phyloP scores from a whole-genome alignment of 1,284 basidiomycete species.

The Pyrrhoderma noxium region DNA sequence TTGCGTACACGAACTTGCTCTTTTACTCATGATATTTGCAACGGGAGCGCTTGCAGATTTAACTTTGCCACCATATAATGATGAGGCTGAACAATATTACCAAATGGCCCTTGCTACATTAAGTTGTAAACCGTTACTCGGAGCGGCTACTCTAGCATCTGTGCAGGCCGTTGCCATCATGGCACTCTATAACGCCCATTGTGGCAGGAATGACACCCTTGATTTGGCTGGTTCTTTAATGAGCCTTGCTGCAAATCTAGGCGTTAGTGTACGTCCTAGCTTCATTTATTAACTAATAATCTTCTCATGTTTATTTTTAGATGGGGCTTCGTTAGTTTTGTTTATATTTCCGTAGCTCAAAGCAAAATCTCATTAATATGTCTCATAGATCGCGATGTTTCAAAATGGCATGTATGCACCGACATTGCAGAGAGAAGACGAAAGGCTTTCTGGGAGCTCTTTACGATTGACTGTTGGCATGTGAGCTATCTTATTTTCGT shows the following conservation, averaged over 20 bases:
- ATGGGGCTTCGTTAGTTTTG: conserved; percentile 26
- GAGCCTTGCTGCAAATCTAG: conserved; percentile 24
- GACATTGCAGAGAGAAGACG: conserved; percentile 34
- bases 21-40: conserved; percentile 22
- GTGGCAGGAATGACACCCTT: conserved; percentile 23
- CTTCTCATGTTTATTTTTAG: conserved; percentile 17
- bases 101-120: conserved; percentile 29
- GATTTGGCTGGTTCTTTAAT: conserved; percentile 25
- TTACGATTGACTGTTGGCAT: conserved; percentile 31
- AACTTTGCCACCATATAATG: conserved; percentile 16
- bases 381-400: conserved; percentile 36
- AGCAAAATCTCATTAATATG: background rate
- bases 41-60: conserved; percentile 22
- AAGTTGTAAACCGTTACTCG: conserved; percentile 30
- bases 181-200: conserved; percentile 24
- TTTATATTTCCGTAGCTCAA: background rate
- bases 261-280: conserved; percentile 21
- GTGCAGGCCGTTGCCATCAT: conserved; percentile 27
- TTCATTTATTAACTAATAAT: background rate
- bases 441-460: conserved; percentile 40
- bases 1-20: conserved; percentile 20
- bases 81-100: conserved; percentile 25
- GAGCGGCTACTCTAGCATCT: conserved; percentile 31
- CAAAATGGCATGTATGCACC: conserved; percentile 33
- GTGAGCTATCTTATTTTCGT: conserved; percentile 20